These are phyloP conservation scores for Otatea glauca DNA, from an alignment of 176 grass and related monocot species.

Conservation along the genomic window DNA sequence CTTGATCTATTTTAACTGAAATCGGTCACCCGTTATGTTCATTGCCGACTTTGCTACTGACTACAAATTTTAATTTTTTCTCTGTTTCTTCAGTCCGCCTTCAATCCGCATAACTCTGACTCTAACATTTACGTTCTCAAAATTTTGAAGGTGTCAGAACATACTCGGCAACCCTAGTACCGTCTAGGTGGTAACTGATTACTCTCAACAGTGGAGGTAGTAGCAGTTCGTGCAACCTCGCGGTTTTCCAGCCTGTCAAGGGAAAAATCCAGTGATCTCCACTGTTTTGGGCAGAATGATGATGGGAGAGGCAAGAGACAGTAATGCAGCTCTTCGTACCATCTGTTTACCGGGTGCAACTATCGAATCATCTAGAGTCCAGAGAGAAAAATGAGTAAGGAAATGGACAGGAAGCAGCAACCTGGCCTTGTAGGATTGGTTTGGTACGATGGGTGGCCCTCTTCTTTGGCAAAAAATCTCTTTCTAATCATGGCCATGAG, in stretches of 20 bases:
- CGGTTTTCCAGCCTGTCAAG: background rate
- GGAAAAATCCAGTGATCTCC: background rate
- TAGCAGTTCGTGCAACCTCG: background rate
- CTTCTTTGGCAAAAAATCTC: background rate
- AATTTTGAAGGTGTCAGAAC: too few species aligned
- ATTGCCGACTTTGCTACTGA: too few species aligned
- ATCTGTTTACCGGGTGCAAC: background rate
- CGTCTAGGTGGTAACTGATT: conserved; percentile 28
- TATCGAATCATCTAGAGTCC: background rate
- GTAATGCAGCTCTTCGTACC: background rate
- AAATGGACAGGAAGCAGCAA: background rate
- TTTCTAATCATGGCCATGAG: conserved; percentile 14
- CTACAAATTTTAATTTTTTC: too few species aligned
- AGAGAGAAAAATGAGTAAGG: background rate
- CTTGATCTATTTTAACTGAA: too few species aligned
- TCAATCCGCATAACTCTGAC: too few species aligned
- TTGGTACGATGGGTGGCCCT: background rate
- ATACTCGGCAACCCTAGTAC: too few species aligned
- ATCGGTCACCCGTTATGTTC: too few species aligned
- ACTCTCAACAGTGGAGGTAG: background rate
- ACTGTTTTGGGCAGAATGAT: background rate
- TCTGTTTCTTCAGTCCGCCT: too few species aligned
- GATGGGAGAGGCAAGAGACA: background rate
- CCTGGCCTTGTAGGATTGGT: background rate
- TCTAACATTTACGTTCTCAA: too few species aligned